Evolutionary conservation across 352 stramenopile species (phyloP), one percentile per base, ranked within the genome.

Genomic region (Phytophthora brassicae): DNA sequence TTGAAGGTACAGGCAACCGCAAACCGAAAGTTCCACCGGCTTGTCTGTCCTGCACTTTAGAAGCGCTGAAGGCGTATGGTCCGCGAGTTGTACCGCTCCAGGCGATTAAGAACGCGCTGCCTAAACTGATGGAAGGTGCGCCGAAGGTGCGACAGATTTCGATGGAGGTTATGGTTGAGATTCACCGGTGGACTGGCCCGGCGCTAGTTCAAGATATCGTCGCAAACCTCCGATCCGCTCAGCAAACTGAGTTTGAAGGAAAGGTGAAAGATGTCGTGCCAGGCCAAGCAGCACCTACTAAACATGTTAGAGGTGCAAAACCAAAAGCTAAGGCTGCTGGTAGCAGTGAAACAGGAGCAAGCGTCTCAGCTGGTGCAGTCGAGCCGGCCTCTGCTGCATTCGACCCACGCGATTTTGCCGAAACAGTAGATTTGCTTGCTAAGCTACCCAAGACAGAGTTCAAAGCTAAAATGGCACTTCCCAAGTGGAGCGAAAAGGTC

Each of bases 401-500:
- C 38, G 87, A 96, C 54, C 84, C 87, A 7, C 79, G 87, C 26
- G 85, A 94, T 23, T 96, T 96, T 64, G 86, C 81, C 6, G 87
- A 94, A 54, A 93, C 82, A 4, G 82, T 96, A 13, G 81, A 94
- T 66, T 73, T 96, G 43, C 70, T 94, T 13, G 80, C 79, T 1
- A 94, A 92, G 53, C 72, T 96, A 0, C 78, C 84, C 0, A 85
- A 86, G 23, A 86, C 84, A 0, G 85, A 96, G 50, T 96, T 92
- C 63, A 87, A 87, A 41, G 56, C 79, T 0, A 94, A 94, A 31
- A 43, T 96, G 36, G 84, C 65, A 0, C 48, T 83, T 19, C 73
- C 86, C 5, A 96, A 96, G 56, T 96, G 87, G 87, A 96, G 86
- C 35, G 81, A 92, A 62, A 94, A 94, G 54, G 86, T 96, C 12